Evolutionary conservation across 2,329 filamentous ascomycete species (phyloP).

Genomic region (Didymella pinodella): DNA sequence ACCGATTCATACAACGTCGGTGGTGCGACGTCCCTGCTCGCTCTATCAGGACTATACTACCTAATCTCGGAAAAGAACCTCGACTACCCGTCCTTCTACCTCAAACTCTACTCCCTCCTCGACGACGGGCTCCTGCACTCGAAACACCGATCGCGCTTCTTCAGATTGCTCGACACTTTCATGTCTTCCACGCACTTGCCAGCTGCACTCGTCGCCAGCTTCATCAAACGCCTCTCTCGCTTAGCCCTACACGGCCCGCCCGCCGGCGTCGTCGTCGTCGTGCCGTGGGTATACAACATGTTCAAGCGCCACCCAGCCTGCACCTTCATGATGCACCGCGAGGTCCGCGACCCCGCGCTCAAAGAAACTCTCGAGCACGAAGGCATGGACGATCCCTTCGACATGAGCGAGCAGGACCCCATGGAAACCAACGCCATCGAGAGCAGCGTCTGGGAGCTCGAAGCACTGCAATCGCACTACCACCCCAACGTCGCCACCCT

Average conservation of each 20-base stretch:
- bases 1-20: constrained; percentile 92
- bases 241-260: constrained; percentile 89
- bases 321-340: constrained; percentile 95
- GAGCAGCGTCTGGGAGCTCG: constrained; percentile 93
- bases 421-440: constrained; percentile 88
- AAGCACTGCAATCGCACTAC: constrained; percentile 89
- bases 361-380: constrained; percentile 67
- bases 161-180: constrained; percentile 90
- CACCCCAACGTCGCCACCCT: constrained; percentile 96
- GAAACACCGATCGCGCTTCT: constrained; percentile 91
- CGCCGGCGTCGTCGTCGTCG: constrained; percentile 82
- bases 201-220: constrained; percentile 88
- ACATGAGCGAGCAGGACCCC: constrained; percentile 78
- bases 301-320: constrained; percentile 88
- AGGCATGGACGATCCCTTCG: constrained; percentile 78
- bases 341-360: constrained; percentile 65
- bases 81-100: constrained; percentile 94
- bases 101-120: constrained; percentile 90
- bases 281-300: constrained; percentile 96
- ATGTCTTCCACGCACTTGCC: constrained; percentile 91
- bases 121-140: constrained; percentile 88
- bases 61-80: constrained; percentile 92
- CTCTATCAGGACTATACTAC: constrained; percentile 92
- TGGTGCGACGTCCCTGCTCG: constrained; percentile 84
- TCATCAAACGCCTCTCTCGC: constrained; percentile 90